These are phyloP conservation scores for Chrysoporthe austroafricana DNA, from an alignment of 2,329 filamentous ascomycete species.

Conservation along the genomic window DNA sequence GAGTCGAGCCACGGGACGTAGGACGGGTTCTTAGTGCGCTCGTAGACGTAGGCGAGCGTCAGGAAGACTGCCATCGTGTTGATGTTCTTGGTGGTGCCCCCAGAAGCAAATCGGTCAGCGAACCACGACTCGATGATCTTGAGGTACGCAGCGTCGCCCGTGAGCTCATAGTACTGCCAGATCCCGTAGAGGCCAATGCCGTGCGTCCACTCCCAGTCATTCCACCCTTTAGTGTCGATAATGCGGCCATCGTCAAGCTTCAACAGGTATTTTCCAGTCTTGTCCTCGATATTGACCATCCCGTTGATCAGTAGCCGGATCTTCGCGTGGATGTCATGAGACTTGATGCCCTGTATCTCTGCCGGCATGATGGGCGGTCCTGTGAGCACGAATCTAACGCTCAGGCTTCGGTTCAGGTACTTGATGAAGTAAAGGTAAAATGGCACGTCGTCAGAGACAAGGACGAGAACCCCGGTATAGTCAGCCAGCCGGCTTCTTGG, in stretches of 20 bases:
- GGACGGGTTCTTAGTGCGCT: constrained; percentile 68
- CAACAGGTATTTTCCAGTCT: constrained; percentile 73
- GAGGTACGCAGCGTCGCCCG: constrained; percentile 62
- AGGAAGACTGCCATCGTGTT: constrained; percentile 83
- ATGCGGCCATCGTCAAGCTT: constrained; percentile 72
- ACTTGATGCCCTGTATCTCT: constrained; percentile 50
- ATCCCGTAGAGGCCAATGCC: constrained; percentile 80
- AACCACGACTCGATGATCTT: constrained; percentile 77
- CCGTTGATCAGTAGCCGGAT: constrained; percentile 73
- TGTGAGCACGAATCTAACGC: neutral
- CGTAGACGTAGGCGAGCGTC: constrained; percentile 77
- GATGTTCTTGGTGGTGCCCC: constrained; percentile 81
- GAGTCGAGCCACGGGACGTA: constrained; percentile 78
- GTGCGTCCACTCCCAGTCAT: constrained; percentile 84
- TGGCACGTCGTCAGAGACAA: neutral
- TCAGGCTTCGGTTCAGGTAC: neutral
- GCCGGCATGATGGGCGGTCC: constrained; percentile 41
- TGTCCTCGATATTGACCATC: constrained; percentile 77
- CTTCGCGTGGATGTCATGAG: constrained; percentile 53
- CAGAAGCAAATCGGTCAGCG: constrained; percentile 66
- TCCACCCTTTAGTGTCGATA: constrained; percentile 85
- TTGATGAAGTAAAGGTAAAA: neutral
- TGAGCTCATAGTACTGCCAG: constrained; percentile 80
- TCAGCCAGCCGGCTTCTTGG: neutral
- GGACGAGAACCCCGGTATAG: neutral